Conservation (phyloP, 108 stramenopile species). For the Nannochloropsis salina region DNA sequence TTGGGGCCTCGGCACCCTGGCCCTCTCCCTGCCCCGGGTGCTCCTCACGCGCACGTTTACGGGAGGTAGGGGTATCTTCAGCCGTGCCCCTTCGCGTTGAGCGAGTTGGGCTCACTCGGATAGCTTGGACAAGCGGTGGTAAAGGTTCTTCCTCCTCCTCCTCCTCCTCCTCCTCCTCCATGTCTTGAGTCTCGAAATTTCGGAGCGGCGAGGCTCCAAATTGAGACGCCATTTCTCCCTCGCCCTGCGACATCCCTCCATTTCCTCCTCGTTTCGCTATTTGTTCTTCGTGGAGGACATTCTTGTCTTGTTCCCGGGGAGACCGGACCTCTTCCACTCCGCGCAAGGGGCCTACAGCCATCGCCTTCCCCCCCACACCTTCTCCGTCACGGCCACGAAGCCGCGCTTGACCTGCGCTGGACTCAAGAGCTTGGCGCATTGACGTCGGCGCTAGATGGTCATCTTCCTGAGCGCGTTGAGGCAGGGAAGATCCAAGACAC, state of each 20-base stretch:
- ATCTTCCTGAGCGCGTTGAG: too few species aligned
- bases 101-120: neutral
- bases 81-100: neutral
- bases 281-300: neutral
- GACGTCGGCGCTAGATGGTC: too few species aligned
- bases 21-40: neutral
- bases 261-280: neutral
- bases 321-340: too few species aligned
- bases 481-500: too few species aligned
- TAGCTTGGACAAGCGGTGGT: neutral
- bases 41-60: neutral
- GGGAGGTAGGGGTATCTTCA: neutral
- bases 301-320: neutral
- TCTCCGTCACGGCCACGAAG: too few species aligned
- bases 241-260: neutral
- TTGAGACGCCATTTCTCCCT: neutral
- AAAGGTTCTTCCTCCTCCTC: neutral
- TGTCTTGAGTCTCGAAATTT: neutral
- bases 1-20: neutral
- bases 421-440: too few species aligned
- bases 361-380: too few species aligned
- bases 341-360: too few species aligned
- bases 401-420: too few species aligned
- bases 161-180: conserved; percentile 5
- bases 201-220: neutral